Evolutionary conservation across 2,329 filamentous ascomycete species (phyloP), one percentile per base, ranked within the genome.

Genomic region (Cryoendolithus antarcticus): DNA sequence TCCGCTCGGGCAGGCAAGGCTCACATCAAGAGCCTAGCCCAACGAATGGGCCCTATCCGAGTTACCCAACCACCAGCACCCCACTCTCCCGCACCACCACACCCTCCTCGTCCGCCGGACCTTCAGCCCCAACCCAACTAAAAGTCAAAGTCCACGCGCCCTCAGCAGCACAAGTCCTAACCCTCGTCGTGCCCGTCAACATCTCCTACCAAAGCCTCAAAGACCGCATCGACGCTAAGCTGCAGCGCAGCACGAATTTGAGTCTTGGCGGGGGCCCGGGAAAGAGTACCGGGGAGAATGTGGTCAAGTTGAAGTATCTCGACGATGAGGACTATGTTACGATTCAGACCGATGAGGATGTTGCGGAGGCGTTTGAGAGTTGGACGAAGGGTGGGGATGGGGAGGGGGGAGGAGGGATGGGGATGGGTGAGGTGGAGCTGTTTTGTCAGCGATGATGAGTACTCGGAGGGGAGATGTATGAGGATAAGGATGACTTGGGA

Each of bases 151-250:
- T 98, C 41, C 89, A 89, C 55, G 93, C 85, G 56, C 63, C 64
- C 3, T 60, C 64, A 3, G 85, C 91, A 34, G 82, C 82, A 34
- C 91, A 88, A 56, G 93, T 93, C 50, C 82, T 95, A 42, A 95
- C 89, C 1, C 72, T 98, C n/a, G 89, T 98, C 8, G 93, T 94
- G 32, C 83, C 86, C 24, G 93, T 86, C 62, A 94, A 91, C 58
- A 96, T 96, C 53, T 82, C 85, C 31, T 96, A 93, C 62, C 85
- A 91, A 49, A 91, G 85, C 15, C 71, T 98, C 40, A 86, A 91
- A 47, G 91, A 96, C 57, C 82, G 91, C 8, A 95, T 98, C 52
- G 91, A 98, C 56, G 86, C 86, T 21, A 98, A 98, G 61, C 74
- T 98, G 42, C 82, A 82, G 43, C 78, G 85, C 40, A 88, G 88